phyloP scores from a whole-genome alignment of 2,329 filamentous ascomycete species.

The Colletotrichum horii region DNA sequence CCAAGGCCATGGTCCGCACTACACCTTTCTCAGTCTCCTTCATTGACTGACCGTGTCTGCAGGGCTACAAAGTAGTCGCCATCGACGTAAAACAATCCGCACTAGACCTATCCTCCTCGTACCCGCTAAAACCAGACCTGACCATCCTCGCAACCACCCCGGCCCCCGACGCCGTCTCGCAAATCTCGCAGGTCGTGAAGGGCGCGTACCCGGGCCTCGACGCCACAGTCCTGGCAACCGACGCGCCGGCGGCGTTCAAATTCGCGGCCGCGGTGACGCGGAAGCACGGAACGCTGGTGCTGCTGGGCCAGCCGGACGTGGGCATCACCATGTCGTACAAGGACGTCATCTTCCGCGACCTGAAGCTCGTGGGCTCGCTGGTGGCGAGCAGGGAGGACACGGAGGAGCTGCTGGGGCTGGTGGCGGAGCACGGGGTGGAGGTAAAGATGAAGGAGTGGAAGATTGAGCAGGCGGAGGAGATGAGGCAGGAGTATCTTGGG shows the following conservation, averaged over 20 bases:
- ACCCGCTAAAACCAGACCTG: not conserved
- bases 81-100: conserved; percentile 17
- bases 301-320: conserved; percentile 19
- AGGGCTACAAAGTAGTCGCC: conserved; percentile 18
- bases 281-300: conserved; percentile 21
- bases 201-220: conserved; percentile 17
- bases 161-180: conserved; percentile 23
- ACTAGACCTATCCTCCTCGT: conserved; percentile 4
- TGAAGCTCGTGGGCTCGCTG: conserved; percentile 17
- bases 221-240: conserved; percentile 20
- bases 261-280: conserved; percentile 13
- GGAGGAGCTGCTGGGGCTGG: conserved; percentile 11
- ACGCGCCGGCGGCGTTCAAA: conserved; percentile 16
- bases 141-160: conserved; percentile 31
- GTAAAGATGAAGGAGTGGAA: conserved; percentile 18
- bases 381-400: conserved; percentile 5
- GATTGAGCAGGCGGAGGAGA: conserved; percentile 15
- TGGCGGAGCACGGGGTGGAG: conserved; percentile 9
- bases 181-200: not conserved
- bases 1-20: conserved; percentile 15
- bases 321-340: conserved; percentile 18
- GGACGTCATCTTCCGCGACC: conserved; percentile 17
- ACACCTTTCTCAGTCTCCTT: not conserved
- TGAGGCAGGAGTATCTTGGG: conserved; percentile 8
- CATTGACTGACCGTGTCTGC: rapidly evolving